Conservation (phyloP, 1,139 yeast genomes). For the Eremothecium cymbalariae region DNA sequence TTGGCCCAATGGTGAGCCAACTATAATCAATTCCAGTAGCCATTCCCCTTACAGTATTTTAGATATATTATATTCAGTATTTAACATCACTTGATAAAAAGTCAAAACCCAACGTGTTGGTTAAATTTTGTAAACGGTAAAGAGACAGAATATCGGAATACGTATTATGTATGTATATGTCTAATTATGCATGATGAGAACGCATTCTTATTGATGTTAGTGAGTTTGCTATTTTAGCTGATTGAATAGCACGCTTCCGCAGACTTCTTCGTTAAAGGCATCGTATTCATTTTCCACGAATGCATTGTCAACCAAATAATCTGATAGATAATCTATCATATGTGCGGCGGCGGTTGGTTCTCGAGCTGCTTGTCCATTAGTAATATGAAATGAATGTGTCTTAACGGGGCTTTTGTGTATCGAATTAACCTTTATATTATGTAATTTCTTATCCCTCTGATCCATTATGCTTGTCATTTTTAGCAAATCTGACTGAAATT, state of each 20-base stretch:
- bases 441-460: neutral
- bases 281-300: conserved; percentile 25
- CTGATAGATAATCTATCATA: conserved; percentile 19
- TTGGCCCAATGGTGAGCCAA: conserved; percentile 27
- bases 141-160: too few species aligned
- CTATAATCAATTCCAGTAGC: too few species aligned
- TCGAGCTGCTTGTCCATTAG: neutral
- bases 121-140: too few species aligned
- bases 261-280: conserved; percentile 28
- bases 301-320: conserved; percentile 23
- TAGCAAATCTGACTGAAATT: conserved; percentile 2
- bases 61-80: too few species aligned
- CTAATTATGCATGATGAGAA: too few species aligned
- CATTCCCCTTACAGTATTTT: too few species aligned
- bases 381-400: neutral
- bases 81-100: too few species aligned
- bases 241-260: conserved; percentile 7
- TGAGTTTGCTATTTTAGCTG: conserved; percentile 4
- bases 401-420: neutral
- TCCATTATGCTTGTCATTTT: conserved; percentile 1
- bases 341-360: conserved; percentile 2
- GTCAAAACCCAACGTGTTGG: too few species aligned
- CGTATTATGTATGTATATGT: too few species aligned
- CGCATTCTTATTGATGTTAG: too few species aligned
- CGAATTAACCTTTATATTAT: neutral